Base-by-base conservation (phyloP, 306 rosid genomes). In the Trifolium fragiferum region DNA sequence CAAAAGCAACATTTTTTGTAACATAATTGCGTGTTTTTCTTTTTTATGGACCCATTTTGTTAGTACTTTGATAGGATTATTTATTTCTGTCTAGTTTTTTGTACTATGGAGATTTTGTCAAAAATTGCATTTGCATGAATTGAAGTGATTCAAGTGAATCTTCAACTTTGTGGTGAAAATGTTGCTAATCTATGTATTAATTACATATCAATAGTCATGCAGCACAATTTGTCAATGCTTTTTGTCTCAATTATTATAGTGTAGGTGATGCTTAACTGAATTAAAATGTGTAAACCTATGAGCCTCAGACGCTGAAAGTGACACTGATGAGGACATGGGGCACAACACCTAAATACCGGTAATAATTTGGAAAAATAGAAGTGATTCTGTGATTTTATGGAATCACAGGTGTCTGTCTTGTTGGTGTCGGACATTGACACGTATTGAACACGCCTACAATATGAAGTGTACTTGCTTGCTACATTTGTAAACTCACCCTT, bases 241-340 rank as follows among this genome's bases (percentile, higher is more conserved):
- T 37, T 75, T 51, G 68, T 20, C 53, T 40, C 41, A 25, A 10
- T 41, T 11, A 43, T n/a, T 37, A 5, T 67, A 32, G 20, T 30
- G 33, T 46, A 9, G 38, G 1, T 66, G 47, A 8, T 33, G 27
- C 65, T 1, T 60, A 68, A 50, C 46, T 57, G 21, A 35, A 13
- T 68, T 68, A n/a, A 37, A 50, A 32, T 74, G 65, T 58, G 54
- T 67, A 33, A 15, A 47, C 54, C 14, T 44, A 44, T 12, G 5
- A 12, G 3, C 3, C 47, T n/a, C n/a, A n/a, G n/a, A n/a, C n/a
- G n/a, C n/a, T n/a, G n/a, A n/a, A n/a, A n/a, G n/a, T n/a, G 5
- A 43, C 5, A 43, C 5, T 3, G 4, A 2, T 5, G 9, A 1
- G 46, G 46, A 40, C 13, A 43, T n/a, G n/a, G 49, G 49, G 10